Evolutionary conservation across 2,329 filamentous ascomycete genomes (phyloP).

Genomic region (Colletotrichum tabaci): DNA sequence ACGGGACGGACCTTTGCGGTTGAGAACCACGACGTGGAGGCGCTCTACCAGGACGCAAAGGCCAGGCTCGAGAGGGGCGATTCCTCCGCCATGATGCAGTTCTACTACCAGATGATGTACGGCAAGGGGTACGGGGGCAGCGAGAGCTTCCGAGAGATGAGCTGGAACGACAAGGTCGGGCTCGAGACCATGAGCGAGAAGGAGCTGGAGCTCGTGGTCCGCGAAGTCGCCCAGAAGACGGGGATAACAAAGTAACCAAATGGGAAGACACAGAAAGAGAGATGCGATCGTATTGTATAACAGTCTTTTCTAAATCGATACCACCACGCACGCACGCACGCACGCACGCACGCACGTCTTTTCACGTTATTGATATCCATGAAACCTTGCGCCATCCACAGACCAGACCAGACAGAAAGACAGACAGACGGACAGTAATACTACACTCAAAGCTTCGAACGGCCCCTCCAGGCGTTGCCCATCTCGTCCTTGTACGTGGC

Average conservation of each 20-base stretch:
- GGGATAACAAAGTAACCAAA: background rate
- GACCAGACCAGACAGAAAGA: too few species aligned
- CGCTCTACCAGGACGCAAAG: slow-evolving; percentile 19
- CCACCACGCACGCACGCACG: background rate
- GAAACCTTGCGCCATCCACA: slow-evolving; percentile 8
- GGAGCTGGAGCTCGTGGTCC: background rate
- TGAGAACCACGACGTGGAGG: slow-evolving; percentile 1
- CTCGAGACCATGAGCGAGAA: background rate
- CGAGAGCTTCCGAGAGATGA: slow-evolving; percentile 33
- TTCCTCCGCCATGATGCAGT: slow-evolving; percentile 7
- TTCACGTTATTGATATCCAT: background rate
- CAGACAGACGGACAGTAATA: too few species aligned
- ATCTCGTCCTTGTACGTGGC: slow-evolving; percentile 57
- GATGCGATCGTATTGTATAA: slow-evolving; percentile 9
- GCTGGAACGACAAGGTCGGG: slow-evolving; percentile 25
- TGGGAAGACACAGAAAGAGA: background rate
- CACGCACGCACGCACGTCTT: background rate
- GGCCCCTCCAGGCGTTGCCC: slow-evolving; percentile 46
- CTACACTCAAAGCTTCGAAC: slow-evolving; percentile 28
- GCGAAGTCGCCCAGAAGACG: background rate
- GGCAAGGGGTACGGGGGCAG: slow-evolving; percentile 31
- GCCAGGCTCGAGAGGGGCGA: background rate
- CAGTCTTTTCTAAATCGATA: slow-evolving; percentile 13
- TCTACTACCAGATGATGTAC: slow-evolving; percentile 35
- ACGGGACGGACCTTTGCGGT: slow-evolving; percentile 18